Base-by-base conservation (phyloP, 306 rosid genomes). In the Inga laurina region DNA sequence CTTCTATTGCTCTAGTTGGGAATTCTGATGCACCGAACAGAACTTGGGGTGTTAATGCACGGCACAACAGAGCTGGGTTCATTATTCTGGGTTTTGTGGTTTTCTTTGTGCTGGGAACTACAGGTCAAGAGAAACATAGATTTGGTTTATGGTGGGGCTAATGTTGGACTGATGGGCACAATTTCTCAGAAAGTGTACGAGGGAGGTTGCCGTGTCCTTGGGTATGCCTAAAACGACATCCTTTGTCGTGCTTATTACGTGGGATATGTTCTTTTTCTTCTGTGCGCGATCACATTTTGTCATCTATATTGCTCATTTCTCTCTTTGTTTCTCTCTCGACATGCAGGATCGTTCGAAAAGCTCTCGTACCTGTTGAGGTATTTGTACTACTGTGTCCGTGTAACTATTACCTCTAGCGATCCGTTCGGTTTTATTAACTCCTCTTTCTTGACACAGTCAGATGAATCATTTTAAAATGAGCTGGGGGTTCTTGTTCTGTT, bases 131-230 rank as follows among this genome's bases (percentile, higher is more conserved):
- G 91, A 90, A 90, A 86, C 86, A 91, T 92, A 88, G 91, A 94
- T 84, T 86, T 92, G 87, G 97, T 91, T 45, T 94, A 94, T 80
- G 97, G 98, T 81, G 97, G 98, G 7, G 98, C 97, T 85, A 92
- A 94, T 82, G 85, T 92, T 0, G 98, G 98, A 30, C 87, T 94
- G 81, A 94, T 94, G 97, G 98, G 97, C 35, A 88, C 90, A 78
- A 86, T 94, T 83, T 92, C 98, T 48, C 91, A 90, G 82, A 91
- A 84, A 51, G 94, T 94, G 54, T 85, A 83, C 77, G 90, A 91
- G 76, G 98, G 96, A 80, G 98, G 94, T 16, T 92, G 94, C 85
- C 93, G 88, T 83, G 98, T 94, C 79, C 94, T 92, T 37, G 98
- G 97, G 96, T 94, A 90, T 70, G 74, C 54, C 54, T 84, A 43